These are phyloP conservation scores for Populus euphratica DNA, from an alignment of 345 rosid species.

Conservation along the genomic window DNA sequence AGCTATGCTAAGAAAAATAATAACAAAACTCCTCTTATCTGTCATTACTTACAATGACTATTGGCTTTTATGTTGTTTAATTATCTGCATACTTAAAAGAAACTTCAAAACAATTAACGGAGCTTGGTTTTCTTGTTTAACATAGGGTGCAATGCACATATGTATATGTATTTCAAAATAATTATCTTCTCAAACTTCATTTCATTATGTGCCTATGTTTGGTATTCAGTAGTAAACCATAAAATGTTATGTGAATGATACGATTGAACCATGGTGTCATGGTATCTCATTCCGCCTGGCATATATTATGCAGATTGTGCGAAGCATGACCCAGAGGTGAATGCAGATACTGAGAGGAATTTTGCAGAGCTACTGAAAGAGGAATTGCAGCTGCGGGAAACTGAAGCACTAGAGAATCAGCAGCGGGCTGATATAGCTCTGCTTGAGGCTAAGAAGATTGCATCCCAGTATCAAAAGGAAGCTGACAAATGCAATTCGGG, in stretches of 20 bases:
- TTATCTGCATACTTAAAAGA: neutral
- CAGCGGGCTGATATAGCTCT: conserved; percentile 64
- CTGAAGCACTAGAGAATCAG: conserved; percentile 74
- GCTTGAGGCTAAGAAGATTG: conserved; percentile 90
- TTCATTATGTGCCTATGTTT: neutral
- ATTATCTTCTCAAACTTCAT: neutral
- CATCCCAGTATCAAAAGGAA: conserved; percentile 92
- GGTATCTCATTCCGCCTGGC: neutral
- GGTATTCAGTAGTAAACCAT: neutral
- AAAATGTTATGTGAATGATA: neutral
- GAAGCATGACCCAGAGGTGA: conserved; percentile 78
- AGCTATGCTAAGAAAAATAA: neutral
- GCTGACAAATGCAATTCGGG: conserved; percentile 97
- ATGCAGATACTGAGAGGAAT: conserved; percentile 81
- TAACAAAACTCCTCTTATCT: neutral
- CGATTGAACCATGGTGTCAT: neutral
- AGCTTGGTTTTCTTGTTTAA: neutral
- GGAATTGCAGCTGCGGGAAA: conserved; percentile 77
- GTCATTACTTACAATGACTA: neutral
- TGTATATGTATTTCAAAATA: neutral
- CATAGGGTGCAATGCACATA: neutral
- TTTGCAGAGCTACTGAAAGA: conserved; percentile 69
- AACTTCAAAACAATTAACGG: neutral
- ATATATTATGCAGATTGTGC: conserved; percentile 53
- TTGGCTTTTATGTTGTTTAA: neutral